Evolutionary conservation across 371 early-diverging fungal species (phyloP), one percentile per base, ranked within the genome.

Genomic region (Circinella minor): DNA sequence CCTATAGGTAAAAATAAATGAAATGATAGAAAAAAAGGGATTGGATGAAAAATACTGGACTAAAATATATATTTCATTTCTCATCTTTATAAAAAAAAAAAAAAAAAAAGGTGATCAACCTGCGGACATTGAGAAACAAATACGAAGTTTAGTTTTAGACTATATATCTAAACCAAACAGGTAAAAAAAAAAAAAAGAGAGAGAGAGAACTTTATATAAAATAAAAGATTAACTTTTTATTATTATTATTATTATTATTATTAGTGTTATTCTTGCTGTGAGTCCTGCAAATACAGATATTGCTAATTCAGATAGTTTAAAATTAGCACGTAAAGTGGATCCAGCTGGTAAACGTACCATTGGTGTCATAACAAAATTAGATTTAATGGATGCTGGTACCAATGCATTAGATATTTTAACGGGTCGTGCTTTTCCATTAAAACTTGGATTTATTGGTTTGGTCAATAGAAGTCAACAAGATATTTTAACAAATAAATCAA

Each of bases 381-480:
- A 98, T 80, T 78, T 98, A 65, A 96, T 98, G 97, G 98, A 98
- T 77, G 89, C 90, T 46, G 97, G 97, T 46, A 96, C 96, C 46
- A 92, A 95, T 77, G 94, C 96, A 36, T 77, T 95, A 55, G 94
- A 96, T 64, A 88, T 96, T 38, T 84, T 98, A 37, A 89, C 94
- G 17, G 95, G 95, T 18, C 88, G 92, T 63, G 89, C 91, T 0
- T 92, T 92, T 63, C 94, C 92, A 20, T 79, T 96, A 57, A 94
- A 92, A 63, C 86, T 97, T 27, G 98, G 98, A 14, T 97, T 94
- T 79, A 89, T 96, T 71, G 96, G 95, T 55, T 91, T 96, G 8
- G 92, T 97, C 36, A 96, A 95, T 79, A 87, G 97, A 71, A 91
- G 93, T 74, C 95, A 96, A 72, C 90, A 96, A 69, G 96, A 95